Conservation (phyloP, 306 rosid species). For the Acacia acuminata region DNA sequence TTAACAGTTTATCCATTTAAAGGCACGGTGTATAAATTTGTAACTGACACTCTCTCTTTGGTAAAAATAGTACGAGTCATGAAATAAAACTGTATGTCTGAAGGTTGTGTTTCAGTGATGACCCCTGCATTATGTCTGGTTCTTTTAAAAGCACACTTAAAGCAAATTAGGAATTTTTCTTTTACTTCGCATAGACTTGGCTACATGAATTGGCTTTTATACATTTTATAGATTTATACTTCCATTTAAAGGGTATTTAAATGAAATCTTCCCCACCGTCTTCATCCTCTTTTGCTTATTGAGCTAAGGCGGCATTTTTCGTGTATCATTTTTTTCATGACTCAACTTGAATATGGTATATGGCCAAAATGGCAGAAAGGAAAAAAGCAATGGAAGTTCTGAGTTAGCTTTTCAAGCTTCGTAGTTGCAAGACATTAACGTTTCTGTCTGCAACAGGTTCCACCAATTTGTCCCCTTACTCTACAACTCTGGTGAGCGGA, state of each 20-base stretch:
- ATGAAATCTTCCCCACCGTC: background rate
- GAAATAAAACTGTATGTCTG: no score
- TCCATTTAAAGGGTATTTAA: background rate
- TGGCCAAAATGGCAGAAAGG: background rate
- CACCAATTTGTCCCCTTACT: slow-evolving; percentile 63
- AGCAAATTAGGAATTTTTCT: background rate
- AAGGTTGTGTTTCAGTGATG: background rate
- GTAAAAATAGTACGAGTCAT: no score
- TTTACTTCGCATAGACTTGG: slow-evolving; percentile 1
- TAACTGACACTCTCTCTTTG: no score
- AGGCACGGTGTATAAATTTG: no score
- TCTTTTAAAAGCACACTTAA: background rate
- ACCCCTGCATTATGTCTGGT: background rate
- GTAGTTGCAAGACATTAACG: background rate
- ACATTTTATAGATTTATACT: background rate
- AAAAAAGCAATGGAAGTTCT: background rate
- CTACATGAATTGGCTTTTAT: slow-evolving; percentile 12
- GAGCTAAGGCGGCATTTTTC: no score
- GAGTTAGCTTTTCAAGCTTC: background rate
- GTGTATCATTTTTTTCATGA: background rate
- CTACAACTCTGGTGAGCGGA: slow-evolving; percentile 78
- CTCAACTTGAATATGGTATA: background rate
- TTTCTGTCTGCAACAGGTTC: slow-evolving; percentile 53
- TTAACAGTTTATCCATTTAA: no score
- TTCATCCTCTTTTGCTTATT: background rate